Evolutionary conservation across 345 rosid genomes (phyloP).

Genomic region (Atalantia buxifolia): DNA sequence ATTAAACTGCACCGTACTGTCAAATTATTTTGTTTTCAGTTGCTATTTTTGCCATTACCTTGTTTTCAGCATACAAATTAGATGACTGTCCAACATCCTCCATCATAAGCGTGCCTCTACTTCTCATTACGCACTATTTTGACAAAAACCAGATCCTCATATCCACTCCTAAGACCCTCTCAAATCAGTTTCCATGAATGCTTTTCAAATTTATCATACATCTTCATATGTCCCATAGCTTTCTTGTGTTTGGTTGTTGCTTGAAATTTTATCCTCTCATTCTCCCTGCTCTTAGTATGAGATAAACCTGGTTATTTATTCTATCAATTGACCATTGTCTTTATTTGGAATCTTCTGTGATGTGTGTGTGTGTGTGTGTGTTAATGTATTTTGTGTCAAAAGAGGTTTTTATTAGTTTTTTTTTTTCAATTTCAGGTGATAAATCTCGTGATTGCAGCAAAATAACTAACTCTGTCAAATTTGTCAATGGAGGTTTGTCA

Average conservation of each 20-base stretch:
- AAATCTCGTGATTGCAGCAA: constrained; percentile 34
- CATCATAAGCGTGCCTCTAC: neutral
- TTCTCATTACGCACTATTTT: neutral
- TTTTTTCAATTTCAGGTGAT: constrained; percentile 44
- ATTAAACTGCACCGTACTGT: neutral
- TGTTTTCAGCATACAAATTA: neutral
- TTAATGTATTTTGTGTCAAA: constrained; percentile 11
- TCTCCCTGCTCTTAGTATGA: neutral
- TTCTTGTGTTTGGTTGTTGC: neutral
- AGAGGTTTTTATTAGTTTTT: constrained; percentile 17
- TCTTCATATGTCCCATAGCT: neutral
- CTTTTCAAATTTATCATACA: neutral
- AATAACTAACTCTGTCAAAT: constrained; percentile 49
- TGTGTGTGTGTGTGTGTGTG: neutral
- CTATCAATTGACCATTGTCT: neutral
- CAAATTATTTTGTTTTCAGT: neutral
- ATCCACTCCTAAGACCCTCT: neutral
- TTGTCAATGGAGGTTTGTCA: constrained; percentile 90
- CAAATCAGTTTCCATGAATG: neutral
- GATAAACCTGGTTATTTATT: neutral
- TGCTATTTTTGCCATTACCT: neutral
- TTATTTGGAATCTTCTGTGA: neutral
- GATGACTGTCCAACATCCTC: neutral
- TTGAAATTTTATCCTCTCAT: neutral
- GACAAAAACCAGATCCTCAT: neutral